Evolutionary conservation across 2,329 filamentous ascomycete genomes (phyloP).

Genomic region (Colletotrichum sp.): DNA sequence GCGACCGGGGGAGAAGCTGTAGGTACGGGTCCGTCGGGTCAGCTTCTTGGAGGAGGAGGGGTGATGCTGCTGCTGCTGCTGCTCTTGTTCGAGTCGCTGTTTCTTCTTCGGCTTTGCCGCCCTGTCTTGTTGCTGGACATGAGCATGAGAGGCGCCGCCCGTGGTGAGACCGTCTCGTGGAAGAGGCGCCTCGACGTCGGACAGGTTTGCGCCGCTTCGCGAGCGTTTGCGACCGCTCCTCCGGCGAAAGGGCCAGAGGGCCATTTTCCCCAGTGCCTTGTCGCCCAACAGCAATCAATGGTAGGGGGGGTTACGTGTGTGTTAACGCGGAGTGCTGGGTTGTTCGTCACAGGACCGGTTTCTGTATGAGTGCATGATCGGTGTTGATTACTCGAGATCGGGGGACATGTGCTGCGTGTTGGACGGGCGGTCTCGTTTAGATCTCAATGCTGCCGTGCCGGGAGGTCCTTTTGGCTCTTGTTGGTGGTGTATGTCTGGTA

Average conservation of each 20-base stretch:
- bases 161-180: slow-evolving; percentile 37
- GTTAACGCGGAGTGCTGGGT: slow-evolving; percentile 3
- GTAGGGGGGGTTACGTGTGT: neutral
- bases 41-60: slow-evolving; percentile 47
- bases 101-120: slow-evolving; percentile 38
- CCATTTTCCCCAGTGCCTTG: slow-evolving; percentile 56
- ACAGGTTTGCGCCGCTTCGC: slow-evolving; percentile 57
- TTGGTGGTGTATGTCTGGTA: neutral
- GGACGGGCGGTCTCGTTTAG: slow-evolving; percentile 10
- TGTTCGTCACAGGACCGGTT: neutral
- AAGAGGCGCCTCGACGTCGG: slow-evolving; percentile 53
- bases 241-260: slow-evolving; percentile 83
- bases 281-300: neutral
- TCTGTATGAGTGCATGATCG: slow-evolving; percentile 17
- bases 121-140: neutral
- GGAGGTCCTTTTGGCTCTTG: neutral
- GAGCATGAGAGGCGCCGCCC: slow-evolving; percentile 25
- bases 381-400: slow-evolving; percentile 1
- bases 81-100: slow-evolving; percentile 45
- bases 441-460: neutral
- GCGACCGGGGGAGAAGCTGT: slow-evolving; percentile 68
- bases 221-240: slow-evolving; percentile 70
- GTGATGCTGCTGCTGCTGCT: slow-evolving; percentile 44
- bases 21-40: slow-evolving; percentile 54
- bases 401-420: neutral